Evolutionary conservation across 495 filamentous ascomycete species (phyloP), one percentile per base, ranked within the genome.

Genomic region (Aspergillus avenaceus): DNA sequence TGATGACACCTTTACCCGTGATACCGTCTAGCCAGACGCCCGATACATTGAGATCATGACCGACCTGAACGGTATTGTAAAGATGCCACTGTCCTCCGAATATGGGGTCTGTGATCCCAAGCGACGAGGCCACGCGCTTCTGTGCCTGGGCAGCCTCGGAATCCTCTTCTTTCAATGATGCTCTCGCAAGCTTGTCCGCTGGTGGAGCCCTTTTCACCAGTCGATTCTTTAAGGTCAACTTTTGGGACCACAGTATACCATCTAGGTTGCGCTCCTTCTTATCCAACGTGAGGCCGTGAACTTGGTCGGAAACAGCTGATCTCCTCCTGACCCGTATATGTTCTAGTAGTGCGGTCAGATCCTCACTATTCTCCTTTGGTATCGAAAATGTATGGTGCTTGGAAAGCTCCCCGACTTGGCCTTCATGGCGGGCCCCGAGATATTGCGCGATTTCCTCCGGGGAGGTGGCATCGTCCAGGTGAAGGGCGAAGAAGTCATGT

Each of bases 81-180:
- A 98, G 73, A 80, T 98, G 93, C 93, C 93, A 98, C 65, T 98
- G 93, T 36, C 93, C 86, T 13, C 77, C 68, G 68, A 97, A 98
- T 24, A 95, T 93, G 16, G 93, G 93, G 60, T 98, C 93, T 16
- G 69, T 70, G 56, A 98, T 97, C 2, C 71, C 75, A 18, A 98
- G 75, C 0, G 74, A 69, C 14, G 74, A 59, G 21, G 83, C 80
- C 24, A 95, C 73, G 5, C 85, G 71, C 22, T 74, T 70, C 58
- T 86, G 86, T 45, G 71, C 65, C 31, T 75, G 66, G 6, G 84
- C 67, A 1, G 81, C 80, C 45, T 72, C 68, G 50, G 69, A 48
- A 41, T 79, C 70, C 22, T 73, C 70, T 19, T 54, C 37, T 7
- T 54, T 47, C 22, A 19, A 40, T 12, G 43, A 29, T 27, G 23